phyloP scores from a whole-genome alignment of 2,329 filamentous ascomycete genomes.

The Aphanoascus verrucosus region DNA sequence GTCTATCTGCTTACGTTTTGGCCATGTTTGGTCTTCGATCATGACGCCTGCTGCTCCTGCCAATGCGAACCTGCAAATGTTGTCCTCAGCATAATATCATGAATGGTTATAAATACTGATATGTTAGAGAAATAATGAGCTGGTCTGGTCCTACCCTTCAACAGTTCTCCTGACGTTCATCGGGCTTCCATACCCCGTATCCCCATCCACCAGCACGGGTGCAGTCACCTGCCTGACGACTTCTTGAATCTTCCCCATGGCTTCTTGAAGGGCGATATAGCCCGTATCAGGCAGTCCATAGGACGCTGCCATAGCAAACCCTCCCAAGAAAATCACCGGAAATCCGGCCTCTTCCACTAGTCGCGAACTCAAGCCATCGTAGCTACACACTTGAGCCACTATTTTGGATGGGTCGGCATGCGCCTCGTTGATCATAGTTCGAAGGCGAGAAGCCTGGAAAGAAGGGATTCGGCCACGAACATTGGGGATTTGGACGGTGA shows the following conservation, averaged over 20 bases:
- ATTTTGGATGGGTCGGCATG: slow-evolving; percentile 36
- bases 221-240: slow-evolving; percentile 29
- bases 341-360: slow-evolving; percentile 40
- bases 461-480: slow-evolving; percentile 32
- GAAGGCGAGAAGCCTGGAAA: slow-evolving; percentile 29
- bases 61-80: slow-evolving; percentile 19
- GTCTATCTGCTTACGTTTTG: slow-evolving; percentile 32
- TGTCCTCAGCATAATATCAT: not conserved
- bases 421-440: slow-evolving; percentile 33
- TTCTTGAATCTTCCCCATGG: slow-evolving; percentile 39
- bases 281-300: slow-evolving; percentile 40
- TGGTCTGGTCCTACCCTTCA: slow-evolving; percentile 25
- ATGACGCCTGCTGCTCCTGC: slow-evolving; percentile 33
- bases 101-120: not conserved
- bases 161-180: slow-evolving; percentile 41
- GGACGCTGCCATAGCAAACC: slow-evolving; percentile 34
- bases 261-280: slow-evolving; percentile 41
- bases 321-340: slow-evolving; percentile 37
- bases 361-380: slow-evolving; percentile 37
- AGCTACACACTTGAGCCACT: slow-evolving; percentile 35
- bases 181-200: slow-evolving; percentile 41
- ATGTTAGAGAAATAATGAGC: too few species aligned
- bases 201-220: slow-evolving; percentile 39
- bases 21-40: slow-evolving; percentile 43
- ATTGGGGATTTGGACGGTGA: slow-evolving; percentile 18